Evolutionary conservation across 495 filamentous ascomycete species (phyloP).

Genomic region (Penicillium riverlandense): DNA sequence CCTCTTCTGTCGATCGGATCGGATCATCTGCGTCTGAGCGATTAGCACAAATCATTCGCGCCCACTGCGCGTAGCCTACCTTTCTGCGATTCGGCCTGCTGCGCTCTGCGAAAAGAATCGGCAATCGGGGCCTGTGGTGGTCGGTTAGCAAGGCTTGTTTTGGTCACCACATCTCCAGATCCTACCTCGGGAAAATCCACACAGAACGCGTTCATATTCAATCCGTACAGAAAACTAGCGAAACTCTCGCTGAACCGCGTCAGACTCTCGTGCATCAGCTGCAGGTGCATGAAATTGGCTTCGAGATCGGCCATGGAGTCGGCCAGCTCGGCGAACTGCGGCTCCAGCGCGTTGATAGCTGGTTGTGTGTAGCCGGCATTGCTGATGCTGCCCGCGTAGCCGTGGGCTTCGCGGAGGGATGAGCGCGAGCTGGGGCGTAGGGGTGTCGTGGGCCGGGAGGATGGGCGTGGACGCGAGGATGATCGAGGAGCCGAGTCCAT

Average conservation of each 20-base stretch:
- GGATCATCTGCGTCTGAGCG: constrained; percentile 27
- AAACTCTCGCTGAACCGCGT: constrained; percentile 94
- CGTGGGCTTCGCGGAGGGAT: constrained; percentile 68
- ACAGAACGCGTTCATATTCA: constrained; percentile 99
- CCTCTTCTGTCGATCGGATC: constrained; percentile 33
- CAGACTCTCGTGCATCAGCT: constrained; percentile 94
- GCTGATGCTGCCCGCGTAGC: constrained; percentile 37
- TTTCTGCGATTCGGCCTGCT: constrained; percentile 44
- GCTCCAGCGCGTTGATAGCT: constrained; percentile 77
- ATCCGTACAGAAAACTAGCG: constrained; percentile 85
- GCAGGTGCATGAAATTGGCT: constrained; percentile 94
- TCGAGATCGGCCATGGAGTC: constrained; percentile 94
- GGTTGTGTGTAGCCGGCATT: constrained; percentile 46
- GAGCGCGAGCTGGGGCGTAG: constrained; percentile 86
- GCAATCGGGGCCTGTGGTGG: constrained; percentile 51
- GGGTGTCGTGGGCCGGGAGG: constrained; percentile 85
- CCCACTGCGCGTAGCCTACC: constrained; percentile 15
- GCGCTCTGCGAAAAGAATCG: constrained; percentile 67
- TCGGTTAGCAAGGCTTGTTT: neutral
- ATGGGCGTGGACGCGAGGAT: constrained; percentile 33
- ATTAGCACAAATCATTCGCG: constrained; percentile 5
- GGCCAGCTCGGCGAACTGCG: constrained; percentile 84
- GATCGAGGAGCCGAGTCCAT: constrained; percentile 35
- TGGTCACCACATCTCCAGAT: neutral
- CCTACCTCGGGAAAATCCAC: constrained; percentile 93